Percentiles rank a stretch among this genome's conserved stretches.
Conservation (phyloP, 2,329 filamentous ascomycete species). For the Colletotrichum sojae region DNA sequence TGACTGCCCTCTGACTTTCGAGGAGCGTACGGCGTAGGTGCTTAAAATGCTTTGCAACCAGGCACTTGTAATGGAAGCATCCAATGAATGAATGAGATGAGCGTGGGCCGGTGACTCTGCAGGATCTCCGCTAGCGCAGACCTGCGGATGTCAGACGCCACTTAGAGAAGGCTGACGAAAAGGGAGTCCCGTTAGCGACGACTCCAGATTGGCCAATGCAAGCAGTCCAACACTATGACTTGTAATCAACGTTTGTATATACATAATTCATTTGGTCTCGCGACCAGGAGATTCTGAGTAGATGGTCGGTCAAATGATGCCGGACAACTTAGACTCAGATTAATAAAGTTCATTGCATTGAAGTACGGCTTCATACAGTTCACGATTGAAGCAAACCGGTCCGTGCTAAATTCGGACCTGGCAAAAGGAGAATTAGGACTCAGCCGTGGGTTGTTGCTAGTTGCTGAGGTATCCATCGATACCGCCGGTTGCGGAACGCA, state of each 20-base stretch:
- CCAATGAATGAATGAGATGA: conserved; percentile 15
- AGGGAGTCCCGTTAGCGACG: conserved; percentile 11
- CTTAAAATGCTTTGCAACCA: conserved; percentile 8
- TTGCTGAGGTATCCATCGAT: too few species aligned
- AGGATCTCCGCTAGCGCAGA: conserved; percentile 22
- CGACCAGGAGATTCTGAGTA: conserved; percentile 3
- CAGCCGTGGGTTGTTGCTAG: too few species aligned
- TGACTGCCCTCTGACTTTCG: conserved; percentile 85
- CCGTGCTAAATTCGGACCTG: too few species aligned
- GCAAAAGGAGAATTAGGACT: too few species aligned
- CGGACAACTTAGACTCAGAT: conserved; percentile 1
- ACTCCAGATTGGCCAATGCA: conserved; percentile 28
- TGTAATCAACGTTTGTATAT: conserved; percentile 37
- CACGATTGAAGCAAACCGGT: too few species aligned
- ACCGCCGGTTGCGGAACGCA: too few species aligned
- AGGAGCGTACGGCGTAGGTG: conserved; percentile 63
- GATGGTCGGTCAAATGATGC: conserved; percentile 1
- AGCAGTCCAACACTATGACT: conserved; percentile 27
- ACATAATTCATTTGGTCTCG: conserved; percentile 33
- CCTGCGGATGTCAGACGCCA: conserved; percentile 24
- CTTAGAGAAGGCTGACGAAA: background rate
- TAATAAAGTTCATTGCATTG: background rate
- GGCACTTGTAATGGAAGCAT: background rate
- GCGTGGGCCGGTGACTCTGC: conserved; percentile 4
- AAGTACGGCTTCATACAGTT: too few species aligned